These are phyloP conservation scores for Podospora pseudopauciseta DNA, from an alignment of 495 filamentous ascomycete genomes.

Conservation along the genomic window DNA sequence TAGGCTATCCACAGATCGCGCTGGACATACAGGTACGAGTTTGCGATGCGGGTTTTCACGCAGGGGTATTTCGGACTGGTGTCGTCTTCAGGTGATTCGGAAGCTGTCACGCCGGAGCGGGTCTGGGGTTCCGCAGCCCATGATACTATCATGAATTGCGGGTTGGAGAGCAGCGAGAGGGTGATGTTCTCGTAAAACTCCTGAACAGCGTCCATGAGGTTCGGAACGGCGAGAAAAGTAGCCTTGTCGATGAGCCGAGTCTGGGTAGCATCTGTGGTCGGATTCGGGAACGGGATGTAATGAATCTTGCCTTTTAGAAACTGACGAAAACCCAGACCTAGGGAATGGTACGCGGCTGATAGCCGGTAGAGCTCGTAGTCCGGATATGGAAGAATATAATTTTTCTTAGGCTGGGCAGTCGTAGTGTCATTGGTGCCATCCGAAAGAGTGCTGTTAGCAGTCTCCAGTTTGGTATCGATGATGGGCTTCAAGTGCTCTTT, in stretches of 20 bases:
- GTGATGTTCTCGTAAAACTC: constrained; percentile 30
- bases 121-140: constrained; percentile 24
- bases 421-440: constrained; percentile 28
- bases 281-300: constrained; percentile 18
- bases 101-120: constrained; percentile 15
- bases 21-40: constrained; percentile 25
- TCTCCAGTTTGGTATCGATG: constrained; percentile 23
- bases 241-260: constrained; percentile 26
- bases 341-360: constrained; percentile 26
- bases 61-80: constrained; percentile 25
- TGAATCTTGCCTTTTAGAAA: constrained; percentile 22
- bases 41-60: constrained; percentile 21
- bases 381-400: constrained; percentile 23
- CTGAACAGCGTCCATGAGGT: constrained; percentile 19
- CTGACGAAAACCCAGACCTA: constrained; percentile 21
- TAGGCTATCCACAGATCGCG: constrained; percentile 33
- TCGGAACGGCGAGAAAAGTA: constrained; percentile 19
- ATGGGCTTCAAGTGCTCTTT: constrained; percentile 20
- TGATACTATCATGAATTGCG: constrained; percentile 26
- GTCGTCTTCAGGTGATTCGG: background rate
- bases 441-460: constrained; percentile 6
- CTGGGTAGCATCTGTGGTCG: constrained; percentile 17
- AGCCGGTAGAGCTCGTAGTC: constrained; percentile 26
- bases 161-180: constrained; percentile 29
- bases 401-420: constrained; percentile 21